Evolutionary conservation across 2,329 filamentous ascomycete genomes (phyloP), one percentile per base, ranked within the genome.

Genomic region (Colletotrichum limetticola): DNA sequence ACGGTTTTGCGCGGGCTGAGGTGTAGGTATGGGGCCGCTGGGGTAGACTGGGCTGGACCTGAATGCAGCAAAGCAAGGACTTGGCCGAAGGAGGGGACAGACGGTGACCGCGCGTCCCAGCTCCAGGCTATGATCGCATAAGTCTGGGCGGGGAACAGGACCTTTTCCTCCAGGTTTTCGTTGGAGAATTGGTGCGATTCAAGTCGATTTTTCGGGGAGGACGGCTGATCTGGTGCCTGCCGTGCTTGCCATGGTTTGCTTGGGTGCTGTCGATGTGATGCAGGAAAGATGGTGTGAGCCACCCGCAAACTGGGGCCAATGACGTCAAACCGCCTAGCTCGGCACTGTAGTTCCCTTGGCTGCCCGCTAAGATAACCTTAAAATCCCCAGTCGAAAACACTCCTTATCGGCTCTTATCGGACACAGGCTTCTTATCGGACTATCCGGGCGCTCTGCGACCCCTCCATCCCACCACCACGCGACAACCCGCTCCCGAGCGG

Each of bases 291-390:
- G 68, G 52, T 71, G 61, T 59, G 60, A 64, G 55, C 49, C 71
- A 64, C 53, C 66, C 55, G 59, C 66, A 71, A n/a, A 42, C 49
- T 71, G 66, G 71, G 61, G 56, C 61, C 9, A 61, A 74, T 76
- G 74, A 76, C 75, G 74, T 76, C 75, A 76, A 75, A 66, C 71
- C 73, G 46, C 63, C 55, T 68, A 72, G 57, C 59, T 72, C 70
- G 71, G 71, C 71, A 73, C 52, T 58, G 67, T 49, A 46, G 26
- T 26, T 28, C 52, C 28, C 63, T 73, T 73, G 73, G 66, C 66
- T 53, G 32, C 35, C 61, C 62, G 71, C 73, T 74, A 74, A 74
- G 73, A 74, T 74, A 74, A 74, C 73, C 66, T 64, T 74, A 70
- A 74, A 63, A 57, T 30, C 9, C 24, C 26, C 22, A 37, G 53